Conservation (phyloP, 257 asterid species). For the Hygrophila difformis region DNA sequence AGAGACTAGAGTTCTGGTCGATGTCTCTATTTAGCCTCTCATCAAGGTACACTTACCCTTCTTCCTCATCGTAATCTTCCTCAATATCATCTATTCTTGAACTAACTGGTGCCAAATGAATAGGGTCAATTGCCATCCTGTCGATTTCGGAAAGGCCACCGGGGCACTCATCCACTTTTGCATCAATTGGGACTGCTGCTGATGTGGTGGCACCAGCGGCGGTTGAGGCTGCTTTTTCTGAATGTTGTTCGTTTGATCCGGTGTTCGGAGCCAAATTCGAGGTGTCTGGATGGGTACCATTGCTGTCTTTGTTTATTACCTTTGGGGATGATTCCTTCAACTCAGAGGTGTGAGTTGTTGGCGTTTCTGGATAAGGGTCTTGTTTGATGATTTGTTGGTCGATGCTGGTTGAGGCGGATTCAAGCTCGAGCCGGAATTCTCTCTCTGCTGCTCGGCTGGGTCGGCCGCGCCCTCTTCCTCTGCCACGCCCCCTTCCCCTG, state of each 20-base stretch:
- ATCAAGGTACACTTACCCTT: slow-evolving; percentile 19
- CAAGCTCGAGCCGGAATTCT: slow-evolving; percentile 42
- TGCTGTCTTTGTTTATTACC: slow-evolving; percentile 21
- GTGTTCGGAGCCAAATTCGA: slow-evolving; percentile 37
- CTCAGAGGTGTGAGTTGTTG: slow-evolving; percentile 27
- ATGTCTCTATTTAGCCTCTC: background rate
- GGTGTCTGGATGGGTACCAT: slow-evolving; percentile 20
- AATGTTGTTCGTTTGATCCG: slow-evolving; percentile 27
- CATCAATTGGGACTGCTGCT: slow-evolving; percentile 23
- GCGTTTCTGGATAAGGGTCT: slow-evolving; percentile 29
- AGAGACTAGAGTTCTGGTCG: too few species aligned
- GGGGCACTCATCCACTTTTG: slow-evolving; percentile 36
- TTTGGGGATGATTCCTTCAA: slow-evolving; percentile 35
- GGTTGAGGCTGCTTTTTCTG: slow-evolving; percentile 19
- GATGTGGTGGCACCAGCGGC: slow-evolving; percentile 11
- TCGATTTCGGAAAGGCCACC: slow-evolving; percentile 60
- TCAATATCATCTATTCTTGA: slow-evolving; percentile 52
- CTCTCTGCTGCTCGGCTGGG: slow-evolving; percentile 38
- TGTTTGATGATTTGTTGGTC: slow-evolving; percentile 25
- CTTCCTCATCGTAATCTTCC: slow-evolving; percentile 60
- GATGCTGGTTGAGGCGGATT: slow-evolving; percentile 23
- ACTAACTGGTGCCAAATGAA: slow-evolving; percentile 43
- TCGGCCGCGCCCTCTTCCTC: slow-evolving; percentile 77
- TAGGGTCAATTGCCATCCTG: slow-evolving; percentile 58
- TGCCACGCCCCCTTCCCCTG: slow-evolving; percentile 77